Evolutionary conservation across 495 filamentous ascomycete species (phyloP).

Genomic region (Cenococcum geophilum): DNA sequence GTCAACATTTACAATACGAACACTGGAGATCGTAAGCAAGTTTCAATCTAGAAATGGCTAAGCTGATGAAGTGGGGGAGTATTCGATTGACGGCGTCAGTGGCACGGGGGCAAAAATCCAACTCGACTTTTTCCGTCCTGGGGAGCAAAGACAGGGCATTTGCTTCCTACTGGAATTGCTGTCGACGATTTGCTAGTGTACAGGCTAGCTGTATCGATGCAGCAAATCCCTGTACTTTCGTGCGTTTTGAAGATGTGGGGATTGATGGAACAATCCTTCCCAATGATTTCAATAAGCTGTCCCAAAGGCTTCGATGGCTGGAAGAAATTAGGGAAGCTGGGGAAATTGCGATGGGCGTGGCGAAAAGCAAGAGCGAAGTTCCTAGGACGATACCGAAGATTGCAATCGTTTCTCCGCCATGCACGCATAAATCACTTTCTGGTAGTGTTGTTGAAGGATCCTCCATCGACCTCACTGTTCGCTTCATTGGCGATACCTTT

Average conservation of each 20-base stretch:
- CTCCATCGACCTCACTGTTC: constrained; percentile 24
- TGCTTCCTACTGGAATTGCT: constrained; percentile 57
- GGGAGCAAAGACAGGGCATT: constrained; percentile 61
- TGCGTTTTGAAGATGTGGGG: constrained; percentile 36
- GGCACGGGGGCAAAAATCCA: constrained; percentile 52
- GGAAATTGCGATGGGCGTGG: constrained; percentile 58
- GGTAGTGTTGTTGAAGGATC: constrained; percentile 28
- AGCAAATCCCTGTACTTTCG: constrained; percentile 55
- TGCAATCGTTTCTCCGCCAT: constrained; percentile 49
- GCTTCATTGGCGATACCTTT: constrained; percentile 50
- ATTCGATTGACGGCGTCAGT: constrained; percentile 62
- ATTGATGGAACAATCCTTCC: constrained; percentile 49
- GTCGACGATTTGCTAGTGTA: constrained; percentile 50
- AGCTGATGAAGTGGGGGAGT: constrained; percentile 49
- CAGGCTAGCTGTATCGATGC: constrained; percentile 57
- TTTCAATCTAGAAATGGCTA: constrained; percentile 48
- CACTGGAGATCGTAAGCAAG: constrained; percentile 40
- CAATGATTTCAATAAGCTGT: constrained; percentile 46
- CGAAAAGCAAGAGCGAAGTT: constrained; percentile 39
- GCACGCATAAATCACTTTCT: constrained; percentile 38
- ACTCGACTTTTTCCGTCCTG: constrained; percentile 60
- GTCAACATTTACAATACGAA: constrained; percentile 52
- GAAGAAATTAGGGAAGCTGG: constrained; percentile 57
- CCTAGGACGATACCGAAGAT: constrained; percentile 63
- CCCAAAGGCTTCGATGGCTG: constrained; percentile 46